Percentiles rank a stretch among this genome's conserved stretches.
Conservation (phyloP, 2,329 filamentous ascomycete genomes). For the Microcyclosporella mali region DNA sequence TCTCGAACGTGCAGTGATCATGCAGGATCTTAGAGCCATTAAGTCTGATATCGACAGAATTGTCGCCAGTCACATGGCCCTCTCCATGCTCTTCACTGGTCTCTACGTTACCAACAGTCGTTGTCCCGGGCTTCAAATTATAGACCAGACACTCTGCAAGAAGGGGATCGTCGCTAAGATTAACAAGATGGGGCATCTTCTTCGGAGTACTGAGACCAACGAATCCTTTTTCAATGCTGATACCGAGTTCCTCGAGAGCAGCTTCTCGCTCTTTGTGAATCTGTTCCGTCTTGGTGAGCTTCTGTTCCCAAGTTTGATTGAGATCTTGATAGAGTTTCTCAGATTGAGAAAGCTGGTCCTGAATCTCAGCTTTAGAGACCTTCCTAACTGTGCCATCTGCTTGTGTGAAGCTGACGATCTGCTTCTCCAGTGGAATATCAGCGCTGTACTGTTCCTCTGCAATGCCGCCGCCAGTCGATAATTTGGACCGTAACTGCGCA, state of each 20-base stretch:
- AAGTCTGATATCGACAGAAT: conserved; percentile 76
- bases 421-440: conserved; percentile 86
- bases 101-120: conserved; percentile 90
- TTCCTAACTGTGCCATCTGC: conserved; percentile 83
- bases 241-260: conserved; percentile 90
- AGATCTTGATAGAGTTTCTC: conserved; percentile 94
- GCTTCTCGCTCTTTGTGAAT: conserved; percentile 97
- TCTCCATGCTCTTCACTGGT: conserved; percentile 51
- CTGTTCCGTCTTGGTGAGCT: conserved; percentile 86
- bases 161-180: conserved; percentile 73
- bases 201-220: conserved; percentile 93
- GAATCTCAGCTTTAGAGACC: conserved; percentile 96
- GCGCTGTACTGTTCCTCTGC: conserved; percentile 80
- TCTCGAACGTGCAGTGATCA: conserved; percentile 91
- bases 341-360: conserved; percentile 89
- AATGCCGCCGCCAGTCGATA: conserved; percentile 47
- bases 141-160: conserved; percentile 95
- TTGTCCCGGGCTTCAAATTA: conserved; percentile 92
- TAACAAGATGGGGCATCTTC: conserved; percentile 98
- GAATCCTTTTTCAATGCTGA: conserved; percentile 98
- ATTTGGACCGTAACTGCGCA: conserved; percentile 75
- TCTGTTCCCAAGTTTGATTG: conserved; percentile 98
- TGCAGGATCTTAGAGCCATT: conserved; percentile 90
- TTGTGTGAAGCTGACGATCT: conserved; percentile 90
- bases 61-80: conserved; percentile 12